Evolutionary conservation across 2,329 filamentous ascomycete species (phyloP).

Genomic region (Hymenoscyphus fraxineus): DNA sequence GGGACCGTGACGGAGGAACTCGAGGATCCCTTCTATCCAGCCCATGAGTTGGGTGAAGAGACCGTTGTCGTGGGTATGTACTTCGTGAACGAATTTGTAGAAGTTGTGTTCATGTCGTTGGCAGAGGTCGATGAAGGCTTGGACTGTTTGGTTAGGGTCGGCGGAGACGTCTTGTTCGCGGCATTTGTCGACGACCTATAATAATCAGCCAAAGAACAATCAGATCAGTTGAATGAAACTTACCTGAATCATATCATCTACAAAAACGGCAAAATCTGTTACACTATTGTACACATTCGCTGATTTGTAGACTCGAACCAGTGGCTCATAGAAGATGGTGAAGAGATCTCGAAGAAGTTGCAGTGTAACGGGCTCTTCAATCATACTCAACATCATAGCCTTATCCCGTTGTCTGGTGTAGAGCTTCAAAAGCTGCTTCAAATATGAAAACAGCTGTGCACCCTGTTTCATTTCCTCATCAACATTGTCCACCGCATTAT

Average conservation of each 20-base stretch:
- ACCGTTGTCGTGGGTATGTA: slow-evolving; percentile 94
- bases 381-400: slow-evolving; percentile 91
- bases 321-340: slow-evolving; percentile 97
- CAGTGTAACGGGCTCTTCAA: slow-evolving; percentile 96
- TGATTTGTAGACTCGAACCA: slow-evolving; percentile 96
- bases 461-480: slow-evolving; percentile 86
- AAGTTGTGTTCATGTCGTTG: slow-evolving; percentile 93
- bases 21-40: slow-evolving; percentile 93
- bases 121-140: slow-evolving; percentile 96
- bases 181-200: slow-evolving; percentile 60
- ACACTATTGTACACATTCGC: slow-evolving; percentile 97
- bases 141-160: slow-evolving; percentile 96
- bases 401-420: slow-evolving; percentile 91
- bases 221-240: slow-evolving; percentile 18
- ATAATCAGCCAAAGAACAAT: slow-evolving; percentile 18
- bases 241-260: slow-evolving; percentile 87
- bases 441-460: slow-evolving; percentile 85
- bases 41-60: slow-evolving; percentile 95
- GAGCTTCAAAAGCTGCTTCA: slow-evolving; percentile 93
- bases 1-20: slow-evolving; percentile 85
- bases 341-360: slow-evolving; percentile 94
- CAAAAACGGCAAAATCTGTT: slow-evolving; percentile 89
- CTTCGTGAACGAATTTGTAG: slow-evolving; percentile 98
- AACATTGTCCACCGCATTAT: slow-evolving; percentile 85
- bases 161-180: slow-evolving; percentile 78